phyloP scores from a whole-genome alignment of 2,329 filamentous ascomycete genomes.

The Apiospora arundinis region DNA sequence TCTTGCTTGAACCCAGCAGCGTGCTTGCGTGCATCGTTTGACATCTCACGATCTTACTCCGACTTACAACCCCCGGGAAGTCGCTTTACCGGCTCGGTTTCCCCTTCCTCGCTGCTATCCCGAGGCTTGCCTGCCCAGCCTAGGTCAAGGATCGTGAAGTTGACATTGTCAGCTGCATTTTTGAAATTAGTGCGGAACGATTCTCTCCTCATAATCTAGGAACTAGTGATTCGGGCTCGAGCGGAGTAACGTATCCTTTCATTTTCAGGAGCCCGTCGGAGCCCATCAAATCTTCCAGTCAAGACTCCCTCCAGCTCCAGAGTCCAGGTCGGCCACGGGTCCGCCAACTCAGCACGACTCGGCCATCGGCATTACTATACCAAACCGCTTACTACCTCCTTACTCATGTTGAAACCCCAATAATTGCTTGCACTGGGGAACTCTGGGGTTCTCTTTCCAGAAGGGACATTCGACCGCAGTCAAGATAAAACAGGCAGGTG shows the following conservation, averaged over 20 bases:
- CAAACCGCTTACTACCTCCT: slow-evolving; percentile 7
- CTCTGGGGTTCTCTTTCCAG: not conserved
- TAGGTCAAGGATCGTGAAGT: slow-evolving; percentile 14
- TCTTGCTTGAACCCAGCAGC: not conserved
- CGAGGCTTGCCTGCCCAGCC: not conserved
- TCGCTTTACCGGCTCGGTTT: not conserved
- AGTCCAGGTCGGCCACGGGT: slow-evolving; percentile 5
- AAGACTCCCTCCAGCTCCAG: no score
- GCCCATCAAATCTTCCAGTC: not conserved
- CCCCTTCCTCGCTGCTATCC: not conserved
- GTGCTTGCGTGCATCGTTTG: slow-evolving; percentile 14
- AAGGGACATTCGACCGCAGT: not conserved
- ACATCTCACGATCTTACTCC: slow-evolving; percentile 10
- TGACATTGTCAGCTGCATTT: slow-evolving; percentile 4
- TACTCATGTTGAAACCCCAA: slow-evolving; percentile 13
- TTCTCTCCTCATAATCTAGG: slow-evolving; percentile 12
- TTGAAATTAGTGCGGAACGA: slow-evolving; percentile 11
- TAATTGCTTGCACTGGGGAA: slow-evolving; percentile 12
- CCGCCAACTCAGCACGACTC: slow-evolving; percentile 11
- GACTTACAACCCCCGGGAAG: slow-evolving; percentile 6
- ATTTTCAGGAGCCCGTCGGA: not conserved
- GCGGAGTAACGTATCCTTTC: slow-evolving; percentile 15
- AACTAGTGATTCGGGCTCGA: slow-evolving; percentile 10
- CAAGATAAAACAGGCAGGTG: slow-evolving; percentile 5
- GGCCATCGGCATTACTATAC: slow-evolving; percentile 10